Evolutionary conservation across 2,329 filamentous ascomycete genomes (phyloP), one percentile per base, ranked within the genome.

Genomic region (Aspergillus ibericus): DNA sequence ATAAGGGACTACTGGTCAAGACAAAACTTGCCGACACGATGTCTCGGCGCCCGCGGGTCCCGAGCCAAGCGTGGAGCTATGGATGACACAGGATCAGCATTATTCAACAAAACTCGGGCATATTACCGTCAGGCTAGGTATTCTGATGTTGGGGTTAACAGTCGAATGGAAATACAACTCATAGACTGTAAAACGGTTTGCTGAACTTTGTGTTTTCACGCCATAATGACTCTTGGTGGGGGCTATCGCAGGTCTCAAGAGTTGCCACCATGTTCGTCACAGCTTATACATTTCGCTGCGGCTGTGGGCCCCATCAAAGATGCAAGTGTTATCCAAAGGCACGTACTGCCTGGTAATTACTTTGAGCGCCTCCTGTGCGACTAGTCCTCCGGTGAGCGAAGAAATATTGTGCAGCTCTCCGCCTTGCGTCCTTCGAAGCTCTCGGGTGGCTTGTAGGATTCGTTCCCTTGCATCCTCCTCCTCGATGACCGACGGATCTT

Each of bases 301-400:
- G 69, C 84, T 86, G 62, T 72, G 77, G 2, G 87, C 79, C 1
- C 86, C 86, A 67, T 88, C 85, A 64, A 87, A 88, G 22, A 88
- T 71, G 66, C 84, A 87, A 0, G 82, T 85, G 60, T 87, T 87
- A 70, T 88, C 84, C 8, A 88, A 77, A 1, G 86, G 85, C 10
- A 87, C 78, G 68, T 88, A 88, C 73, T 88, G 86, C 67, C 83
- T 81, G n/a, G 86, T 88, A 46, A 82, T 63, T 5, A 86, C 83
- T 73, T 99, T 99, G 78, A 99, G 96, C 62, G 93, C 86, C 78
- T 99, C 95, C 76, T 99, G 96, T n/a, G 93, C 92, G 49, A 96
- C 89, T 80, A 99, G 89, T 3, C 95, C 96, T 29, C 95, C 96
- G 1, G 88, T 89, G 56, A 96, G 78, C 25, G 93, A 88, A 32